Evolutionary conservation across 2,329 filamentous ascomycete species (phyloP).

Genomic region (Aspergillus versicolor): DNA sequence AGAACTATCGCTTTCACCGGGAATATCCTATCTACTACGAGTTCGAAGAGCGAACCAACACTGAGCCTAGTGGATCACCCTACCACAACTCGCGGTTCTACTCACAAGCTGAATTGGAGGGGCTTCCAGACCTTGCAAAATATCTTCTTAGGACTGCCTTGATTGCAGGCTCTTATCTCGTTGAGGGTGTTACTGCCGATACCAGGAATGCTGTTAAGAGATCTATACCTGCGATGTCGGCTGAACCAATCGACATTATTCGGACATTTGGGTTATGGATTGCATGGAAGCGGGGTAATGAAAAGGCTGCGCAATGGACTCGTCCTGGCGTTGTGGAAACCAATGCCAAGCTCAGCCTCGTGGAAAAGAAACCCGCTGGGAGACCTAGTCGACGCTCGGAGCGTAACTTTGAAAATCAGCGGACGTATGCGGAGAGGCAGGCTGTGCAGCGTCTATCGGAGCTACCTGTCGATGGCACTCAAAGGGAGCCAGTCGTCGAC

Average conservation of each 20-base stretch:
- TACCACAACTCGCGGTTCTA: slow-evolving; percentile 63
- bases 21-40: slow-evolving; percentile 59
- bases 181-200: slow-evolving; percentile 61
- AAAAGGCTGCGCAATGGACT: slow-evolving; percentile 62
- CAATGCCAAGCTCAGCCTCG: slow-evolving; percentile 47
- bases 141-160: slow-evolving; percentile 64
- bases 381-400: slow-evolving; percentile 58
- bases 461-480: slow-evolving; percentile 19
- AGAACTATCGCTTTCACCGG: slow-evolving; percentile 53
- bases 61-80: slow-evolving; percentile 51
- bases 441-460: slow-evolving; percentile 37
- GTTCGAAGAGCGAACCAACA: slow-evolving; percentile 54
- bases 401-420: slow-evolving; percentile 48
- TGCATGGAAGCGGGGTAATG: slow-evolving; percentile 67
- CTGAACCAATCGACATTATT: slow-evolving; percentile 61
- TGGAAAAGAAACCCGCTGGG: slow-evolving; percentile 56
- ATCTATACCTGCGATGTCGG: slow-evolving; percentile 62
- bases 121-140: slow-evolving; percentile 57
- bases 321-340: slow-evolving; percentile 56
- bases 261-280: slow-evolving; percentile 64
- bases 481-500: slow-evolving; percentile 13
- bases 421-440: slow-evolving; percentile 41
- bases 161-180: slow-evolving; percentile 57
- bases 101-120: slow-evolving; percentile 61
- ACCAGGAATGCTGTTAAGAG: slow-evolving; percentile 59